Evolutionary conservation across 2,329 filamentous ascomycete species (phyloP).

Genomic region (Bipolaris victoriae): DNA sequence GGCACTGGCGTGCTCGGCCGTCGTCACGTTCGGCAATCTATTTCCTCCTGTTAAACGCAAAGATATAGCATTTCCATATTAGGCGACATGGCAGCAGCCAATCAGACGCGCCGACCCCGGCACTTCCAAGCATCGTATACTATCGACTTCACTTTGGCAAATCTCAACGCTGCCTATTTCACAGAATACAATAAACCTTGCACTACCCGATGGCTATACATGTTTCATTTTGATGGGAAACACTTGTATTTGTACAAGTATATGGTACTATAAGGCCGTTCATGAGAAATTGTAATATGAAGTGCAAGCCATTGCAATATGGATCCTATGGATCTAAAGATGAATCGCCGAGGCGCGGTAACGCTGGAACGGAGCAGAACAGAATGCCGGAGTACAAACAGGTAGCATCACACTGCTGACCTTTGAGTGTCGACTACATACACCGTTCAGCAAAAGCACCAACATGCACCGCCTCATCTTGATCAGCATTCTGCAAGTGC

Average conservation of each 20-base stretch:
- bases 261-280: slow-evolving; percentile 21
- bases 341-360: slow-evolving; percentile 1
- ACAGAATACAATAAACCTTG: slow-evolving; percentile 30
- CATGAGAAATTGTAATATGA: slow-evolving; percentile 16
- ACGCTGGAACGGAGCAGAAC: slow-evolving; percentile 8
- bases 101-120: slow-evolving; percentile 16
- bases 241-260: neutral
- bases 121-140: slow-evolving; percentile 30
- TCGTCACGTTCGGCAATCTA: slow-evolving; percentile 20
- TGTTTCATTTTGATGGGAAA: slow-evolving; percentile 16
- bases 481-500: slow-evolving; percentile 10
- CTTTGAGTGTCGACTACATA: neutral
- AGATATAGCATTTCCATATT: slow-evolving; percentile 33
- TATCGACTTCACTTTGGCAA: slow-evolving; percentile 16
- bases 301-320: slow-evolving; percentile 15
- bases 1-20: neutral
- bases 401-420: neutral
- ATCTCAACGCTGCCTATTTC: slow-evolving; percentile 3
- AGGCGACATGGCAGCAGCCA: slow-evolving; percentile 22
- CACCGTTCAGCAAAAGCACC: slow-evolving; percentile 7
- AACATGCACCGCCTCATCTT: slow-evolving; percentile 23
- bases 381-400: slow-evolving; percentile 11
- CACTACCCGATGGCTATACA: slow-evolving; percentile 3
- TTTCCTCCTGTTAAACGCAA: slow-evolving; percentile 8
- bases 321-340: slow-evolving; percentile 16